Evolutionary conservation across 2,329 filamentous ascomycete species (phyloP).

Genomic region (Delphinella strobiligena): DNA sequence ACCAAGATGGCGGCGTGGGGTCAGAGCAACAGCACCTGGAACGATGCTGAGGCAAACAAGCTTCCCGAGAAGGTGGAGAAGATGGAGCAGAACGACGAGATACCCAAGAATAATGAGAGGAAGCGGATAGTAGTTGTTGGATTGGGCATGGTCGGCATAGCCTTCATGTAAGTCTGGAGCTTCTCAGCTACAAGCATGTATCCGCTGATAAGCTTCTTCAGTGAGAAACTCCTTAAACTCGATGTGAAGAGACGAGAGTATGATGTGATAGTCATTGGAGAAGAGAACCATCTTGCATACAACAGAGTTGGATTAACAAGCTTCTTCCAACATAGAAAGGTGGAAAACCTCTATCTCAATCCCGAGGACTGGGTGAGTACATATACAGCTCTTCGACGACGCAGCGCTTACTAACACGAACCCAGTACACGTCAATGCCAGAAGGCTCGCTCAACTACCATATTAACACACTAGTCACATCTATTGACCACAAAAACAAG

Average conservation of each 20-base stretch:
- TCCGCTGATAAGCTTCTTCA: slow-evolving; percentile 24
- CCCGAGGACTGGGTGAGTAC: slow-evolving; percentile 62
- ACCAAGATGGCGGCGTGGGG: slow-evolving; percentile 14
- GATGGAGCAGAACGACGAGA: slow-evolving; percentile 20
- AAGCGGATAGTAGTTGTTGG: slow-evolving; percentile 74
- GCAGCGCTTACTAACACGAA: not conserved
- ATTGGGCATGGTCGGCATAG: slow-evolving; percentile 82
- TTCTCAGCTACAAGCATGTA: not conserved
- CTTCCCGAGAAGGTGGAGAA: slow-evolving; percentile 31
- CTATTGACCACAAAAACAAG: slow-evolving; percentile 53
- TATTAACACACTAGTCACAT: slow-evolving; percentile 61
- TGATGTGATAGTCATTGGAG: slow-evolving; percentile 73
- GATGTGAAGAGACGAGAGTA: slow-evolving; percentile 66
- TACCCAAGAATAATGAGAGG: slow-evolving; percentile 26
- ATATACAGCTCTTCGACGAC: not conserved
- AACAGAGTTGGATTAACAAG: slow-evolving; percentile 82
- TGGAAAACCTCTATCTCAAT: slow-evolving; percentile 82
- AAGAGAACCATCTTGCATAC: slow-evolving; percentile 79
- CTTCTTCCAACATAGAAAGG: slow-evolving; percentile 75
- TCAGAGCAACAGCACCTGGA: slow-evolving; percentile 31
- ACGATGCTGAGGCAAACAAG: slow-evolving; percentile 33
- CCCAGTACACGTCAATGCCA: slow-evolving; percentile 57
- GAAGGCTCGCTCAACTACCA: slow-evolving; percentile 62
- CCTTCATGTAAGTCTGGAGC: slow-evolving; percentile 59
- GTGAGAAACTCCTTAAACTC: slow-evolving; percentile 79